phyloP scores from a whole-genome alignment of 768 basidiomycete genomes.

The Dioszegia crocea region DNA sequence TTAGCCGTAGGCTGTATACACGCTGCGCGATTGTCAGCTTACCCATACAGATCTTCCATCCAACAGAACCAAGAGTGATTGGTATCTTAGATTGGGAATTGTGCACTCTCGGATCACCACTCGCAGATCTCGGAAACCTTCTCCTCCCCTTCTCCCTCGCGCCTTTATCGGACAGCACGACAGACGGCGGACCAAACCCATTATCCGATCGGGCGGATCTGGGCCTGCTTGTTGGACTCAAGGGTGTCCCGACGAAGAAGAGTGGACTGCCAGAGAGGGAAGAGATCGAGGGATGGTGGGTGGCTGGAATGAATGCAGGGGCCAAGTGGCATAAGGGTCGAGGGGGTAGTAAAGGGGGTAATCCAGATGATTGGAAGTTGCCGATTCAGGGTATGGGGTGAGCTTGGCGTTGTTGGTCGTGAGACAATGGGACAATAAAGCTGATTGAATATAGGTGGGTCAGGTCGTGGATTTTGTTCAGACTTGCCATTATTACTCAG shows the following conservation, averaged over 20 bases:
- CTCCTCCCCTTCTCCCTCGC: slow-evolving; percentile 70
- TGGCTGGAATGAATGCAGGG: slow-evolving; percentile 49
- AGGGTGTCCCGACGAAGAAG: slow-evolving; percentile 55
- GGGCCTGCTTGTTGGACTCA: slow-evolving; percentile 59
- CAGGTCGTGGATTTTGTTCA: slow-evolving; percentile 32
- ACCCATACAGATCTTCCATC: slow-evolving; percentile 64
- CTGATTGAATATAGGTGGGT: slow-evolving; percentile 13
- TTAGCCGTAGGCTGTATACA: not conserved
- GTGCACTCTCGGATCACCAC: slow-evolving; percentile 88
- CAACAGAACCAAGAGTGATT: slow-evolving; percentile 83
- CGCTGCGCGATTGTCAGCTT: not conserved
- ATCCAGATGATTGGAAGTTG: slow-evolving; percentile 50
- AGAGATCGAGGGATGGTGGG: slow-evolving; percentile 75
- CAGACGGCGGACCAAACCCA: not conserved
- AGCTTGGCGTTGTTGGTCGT: slow-evolving; percentile 79
- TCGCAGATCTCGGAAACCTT: slow-evolving; percentile 86
- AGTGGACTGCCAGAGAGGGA: slow-evolving; percentile 66
- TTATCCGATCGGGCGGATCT: slow-evolving; percentile 48
- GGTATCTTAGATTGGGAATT: slow-evolving; percentile 98
- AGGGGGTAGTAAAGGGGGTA: not conserved
- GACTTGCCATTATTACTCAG: slow-evolving; percentile 75
- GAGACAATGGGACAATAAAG: not conserved
- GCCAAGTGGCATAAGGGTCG: slow-evolving; percentile 16
- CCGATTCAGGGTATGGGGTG: slow-evolving; percentile 76
- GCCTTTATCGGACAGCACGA: slow-evolving; percentile 40